These are phyloP conservation scores for Globisporangium solare DNA, from an alignment of 352 stramenopile species.

Conservation along the genomic window DNA sequence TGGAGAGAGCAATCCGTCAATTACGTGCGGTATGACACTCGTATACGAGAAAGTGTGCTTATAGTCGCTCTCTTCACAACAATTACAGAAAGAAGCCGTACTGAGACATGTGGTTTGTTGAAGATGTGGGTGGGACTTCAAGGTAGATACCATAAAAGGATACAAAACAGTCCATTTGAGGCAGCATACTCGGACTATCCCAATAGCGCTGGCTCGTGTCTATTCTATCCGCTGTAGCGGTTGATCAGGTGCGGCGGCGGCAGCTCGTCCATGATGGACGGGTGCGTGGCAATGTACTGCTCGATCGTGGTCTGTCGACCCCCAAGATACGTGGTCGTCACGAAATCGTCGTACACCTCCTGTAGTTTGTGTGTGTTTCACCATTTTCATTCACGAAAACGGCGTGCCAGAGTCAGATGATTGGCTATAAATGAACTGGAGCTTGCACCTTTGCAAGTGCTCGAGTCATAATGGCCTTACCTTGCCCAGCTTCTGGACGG, in stretches of 20 bases:
- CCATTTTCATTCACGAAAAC: neutral
- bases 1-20: too few relatives aligned
- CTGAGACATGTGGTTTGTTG: too few relatives aligned
- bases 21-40: too few relatives aligned
- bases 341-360: constrained; percentile 74
- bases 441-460: neutral
- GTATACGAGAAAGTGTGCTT: too few relatives aligned
- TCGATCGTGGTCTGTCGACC: constrained; percentile 86
- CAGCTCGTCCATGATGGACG: constrained; percentile 75
- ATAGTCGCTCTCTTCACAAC: too few relatives aligned
- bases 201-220: neutral
- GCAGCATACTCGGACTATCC: too few relatives aligned
- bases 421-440: neutral
- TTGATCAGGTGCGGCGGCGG: constrained; percentile 68
- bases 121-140: too few relatives aligned
- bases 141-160: too few relatives aligned
- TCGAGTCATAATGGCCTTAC: constrained; percentile 11
- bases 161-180: too few relatives aligned
- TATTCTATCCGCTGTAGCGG: constrained; percentile 69
- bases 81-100: too few relatives aligned
- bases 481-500: constrained; percentile 74
- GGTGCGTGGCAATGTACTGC: constrained; percentile 77
- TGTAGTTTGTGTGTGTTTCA: constrained; percentile 14
- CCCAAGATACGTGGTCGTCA: constrained; percentile 88
- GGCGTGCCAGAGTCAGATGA: neutral